A percentile compares a stretch with the other conserved stretches of the same genome.
Conservation (phyloP, 768 basidiomycete genomes). For the Coprinopsis strossmayeri region DNA sequence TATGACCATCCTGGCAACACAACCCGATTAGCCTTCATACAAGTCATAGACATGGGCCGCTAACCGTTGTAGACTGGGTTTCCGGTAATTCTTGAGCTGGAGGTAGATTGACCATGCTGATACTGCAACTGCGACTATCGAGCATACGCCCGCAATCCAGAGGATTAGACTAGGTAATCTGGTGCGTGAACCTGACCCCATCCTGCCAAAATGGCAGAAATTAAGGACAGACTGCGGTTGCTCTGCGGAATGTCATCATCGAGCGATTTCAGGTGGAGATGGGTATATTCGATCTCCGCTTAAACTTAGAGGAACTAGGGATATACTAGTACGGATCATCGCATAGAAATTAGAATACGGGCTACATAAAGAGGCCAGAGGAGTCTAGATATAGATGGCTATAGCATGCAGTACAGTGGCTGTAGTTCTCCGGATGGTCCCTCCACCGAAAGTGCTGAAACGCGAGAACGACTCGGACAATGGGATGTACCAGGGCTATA, state of each 20-base stretch:
- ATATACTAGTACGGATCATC: too few relatives aligned
- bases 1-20: constrained; percentile 68
- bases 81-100: constrained; percentile 83
- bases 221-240: neutral
- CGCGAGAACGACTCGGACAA: neutral
- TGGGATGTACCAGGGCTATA: constrained; percentile 26
- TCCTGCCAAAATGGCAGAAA: constrained; percentile 2
- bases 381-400: too few relatives aligned
- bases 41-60: neutral
- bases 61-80: constrained; percentile 74
- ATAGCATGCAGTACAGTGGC: too few relatives aligned
- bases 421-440: neutral
- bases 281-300: neutral
- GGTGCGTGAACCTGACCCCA: constrained; percentile 46
- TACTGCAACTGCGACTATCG: constrained; percentile 64
- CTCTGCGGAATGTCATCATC: neutral
- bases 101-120: constrained; percentile 71
- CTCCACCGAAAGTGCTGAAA: neutral
- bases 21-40: neutral
- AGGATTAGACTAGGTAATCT: constrained; percentile 53
- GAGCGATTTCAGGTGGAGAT: neutral
- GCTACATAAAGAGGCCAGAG: too few relatives aligned
- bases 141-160: constrained; percentile 52
- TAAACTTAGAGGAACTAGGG: too few relatives aligned
- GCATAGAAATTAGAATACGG: too few relatives aligned